A percentile compares a stretch with the other conserved stretches of the same genome.
Conservation (phyloP, 2,329 filamentous ascomycete genomes). For the Xylariomycetidae sp. region DNA sequence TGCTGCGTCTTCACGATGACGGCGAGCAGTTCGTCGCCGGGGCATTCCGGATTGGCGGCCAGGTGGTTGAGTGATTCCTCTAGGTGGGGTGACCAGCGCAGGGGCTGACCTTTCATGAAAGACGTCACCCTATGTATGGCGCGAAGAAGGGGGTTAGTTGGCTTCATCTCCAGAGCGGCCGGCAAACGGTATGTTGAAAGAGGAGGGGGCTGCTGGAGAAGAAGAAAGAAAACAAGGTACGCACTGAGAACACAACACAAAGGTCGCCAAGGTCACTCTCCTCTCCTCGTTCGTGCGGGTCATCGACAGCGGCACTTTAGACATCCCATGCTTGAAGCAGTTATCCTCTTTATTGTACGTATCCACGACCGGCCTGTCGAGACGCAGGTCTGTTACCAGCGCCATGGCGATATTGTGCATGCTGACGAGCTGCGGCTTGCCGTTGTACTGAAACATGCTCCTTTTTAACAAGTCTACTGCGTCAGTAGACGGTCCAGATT, state of each 20-base stretch:
- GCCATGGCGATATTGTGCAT: slow-evolving; percentile 38
- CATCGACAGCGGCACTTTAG: slow-evolving; percentile 5
- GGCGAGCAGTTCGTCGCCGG: slow-evolving; percentile 46
- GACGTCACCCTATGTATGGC: no score
- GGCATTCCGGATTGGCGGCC: slow-evolving; percentile 38
- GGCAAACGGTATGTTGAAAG: no score
- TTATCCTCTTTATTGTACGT: slow-evolving; percentile 13
- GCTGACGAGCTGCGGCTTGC: slow-evolving; percentile 41
- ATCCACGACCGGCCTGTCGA: slow-evolving; percentile 29
- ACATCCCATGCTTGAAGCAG: slow-evolving; percentile 19
- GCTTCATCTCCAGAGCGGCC: no score
- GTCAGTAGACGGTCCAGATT: no score
- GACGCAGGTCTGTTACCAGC: slow-evolving; percentile 41
- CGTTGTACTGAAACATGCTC: slow-evolving; percentile 27
- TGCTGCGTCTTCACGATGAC: slow-evolving; percentile 17
- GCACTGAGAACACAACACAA: slow-evolving; percentile 23
- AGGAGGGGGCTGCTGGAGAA: background rate
- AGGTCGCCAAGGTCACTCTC: slow-evolving; percentile 24
- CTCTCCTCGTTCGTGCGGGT: slow-evolving; percentile 28
- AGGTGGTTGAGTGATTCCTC: slow-evolving; percentile 51
- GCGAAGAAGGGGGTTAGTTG: no score
- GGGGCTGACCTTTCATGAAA: slow-evolving; percentile 20
- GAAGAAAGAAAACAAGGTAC: slow-evolving; percentile 1
- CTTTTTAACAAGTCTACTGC: slow-evolving; percentile 24
- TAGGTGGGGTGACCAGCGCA: slow-evolving; percentile 56